Evolutionary conservation across 805 yeast species (phyloP), one percentile per base, ranked within the genome.

Genomic region (Wickerhamiella siamensis): DNA sequence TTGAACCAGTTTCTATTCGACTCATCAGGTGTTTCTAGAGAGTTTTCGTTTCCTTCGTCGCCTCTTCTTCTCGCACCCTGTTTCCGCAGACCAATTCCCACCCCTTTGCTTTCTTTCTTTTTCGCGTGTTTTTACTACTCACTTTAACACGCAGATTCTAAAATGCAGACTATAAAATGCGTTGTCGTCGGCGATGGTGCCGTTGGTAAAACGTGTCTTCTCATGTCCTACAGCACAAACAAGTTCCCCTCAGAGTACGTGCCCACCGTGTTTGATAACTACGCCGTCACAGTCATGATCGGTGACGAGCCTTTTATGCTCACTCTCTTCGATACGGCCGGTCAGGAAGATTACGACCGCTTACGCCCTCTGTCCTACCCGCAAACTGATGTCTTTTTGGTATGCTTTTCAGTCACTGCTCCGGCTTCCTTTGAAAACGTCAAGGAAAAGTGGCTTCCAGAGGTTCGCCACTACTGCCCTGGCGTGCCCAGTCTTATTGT

Each of bases 151-250:
- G n/a, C n/a, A n/a, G 12, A 24, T 24, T 24, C 26, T 8, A 16
- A n/a, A 16, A 36, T 36, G 38, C 31, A 36, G 15, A 36, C 38
- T 16, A 36, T 36, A 22, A 88, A 88, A 66, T 91, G 97, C 72
- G 97, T 91, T 51, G 96, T 88, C 51, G 97, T 91, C 43, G 98
- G 98, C 51, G 98, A 91, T 67, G 98, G 98, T 83, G 97, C 97
- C 53, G 97, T 91, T 49, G 98, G 98, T 55, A 88, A 69, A 71
- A 88, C 97, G 16, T 88, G 97, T 67, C 75, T 91, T 49, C 72
- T 91, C 53, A 88, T 88, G 58, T 87, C 96, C 49, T 88, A 88
- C 65, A 88, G 97, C 41, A 88, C 95, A 46, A 83, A 84, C 66
- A 91, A 88, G 62, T 88, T 88, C 65, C 98, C 98, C 24, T 91